Evolutionary conservation across 2,329 filamentous ascomycete genomes (phyloP).

Genomic region (Xylariaceae sp.): DNA sequence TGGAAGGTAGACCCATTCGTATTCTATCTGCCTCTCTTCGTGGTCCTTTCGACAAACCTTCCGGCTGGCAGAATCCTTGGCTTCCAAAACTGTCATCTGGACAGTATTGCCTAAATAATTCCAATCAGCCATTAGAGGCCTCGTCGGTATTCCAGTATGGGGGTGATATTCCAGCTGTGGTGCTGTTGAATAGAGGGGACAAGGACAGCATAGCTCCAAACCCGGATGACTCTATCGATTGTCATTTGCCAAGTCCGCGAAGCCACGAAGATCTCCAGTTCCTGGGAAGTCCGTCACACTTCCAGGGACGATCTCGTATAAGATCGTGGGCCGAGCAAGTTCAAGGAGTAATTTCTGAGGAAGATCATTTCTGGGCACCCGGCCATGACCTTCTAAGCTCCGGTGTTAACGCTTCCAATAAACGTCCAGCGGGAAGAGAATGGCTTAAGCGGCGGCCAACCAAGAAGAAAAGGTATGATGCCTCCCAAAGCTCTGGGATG

Average conservation of each 20-base stretch:
- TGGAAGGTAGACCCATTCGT: slow-evolving; percentile 50
- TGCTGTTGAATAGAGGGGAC: slow-evolving; percentile 3
- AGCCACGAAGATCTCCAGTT: slow-evolving; percentile 26
- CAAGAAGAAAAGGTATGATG: slow-evolving; percentile 22
- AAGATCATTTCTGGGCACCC: slow-evolving; percentile 31
- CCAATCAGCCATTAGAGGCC: slow-evolving; percentile 3
- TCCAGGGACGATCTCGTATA: slow-evolving; percentile 23
- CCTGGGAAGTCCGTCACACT: slow-evolving; percentile 10
- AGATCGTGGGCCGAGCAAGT: slow-evolving; percentile 26
- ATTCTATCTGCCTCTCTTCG: slow-evolving; percentile 56
- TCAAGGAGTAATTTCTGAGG: slow-evolving; percentile 16
- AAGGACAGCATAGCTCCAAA: slow-evolving; percentile 8
- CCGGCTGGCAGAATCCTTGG: slow-evolving; percentile 52
- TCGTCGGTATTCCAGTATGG: slow-evolving; percentile 10
- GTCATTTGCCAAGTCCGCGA: slow-evolving; percentile 37
- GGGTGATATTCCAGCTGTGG: slow-evolving; percentile 7
- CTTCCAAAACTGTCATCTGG: slow-evolving; percentile 26
- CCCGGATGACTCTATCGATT: slow-evolving; percentile 29
- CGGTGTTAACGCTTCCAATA: slow-evolving; percentile 15
- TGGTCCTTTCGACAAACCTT: slow-evolving; percentile 53
- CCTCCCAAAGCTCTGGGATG: slow-evolving; percentile 16
- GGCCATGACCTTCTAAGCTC: slow-evolving; percentile 1
- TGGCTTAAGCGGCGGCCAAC: slow-evolving; percentile 29
- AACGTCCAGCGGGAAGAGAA: slow-evolving; percentile 22
- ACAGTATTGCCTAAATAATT: not conserved